Percentiles rank a stretch among this genome's conserved stretches.
phyloP scores from a whole-genome alignment of 441 rosid species.

The Populus trichocarpa region DNA sequence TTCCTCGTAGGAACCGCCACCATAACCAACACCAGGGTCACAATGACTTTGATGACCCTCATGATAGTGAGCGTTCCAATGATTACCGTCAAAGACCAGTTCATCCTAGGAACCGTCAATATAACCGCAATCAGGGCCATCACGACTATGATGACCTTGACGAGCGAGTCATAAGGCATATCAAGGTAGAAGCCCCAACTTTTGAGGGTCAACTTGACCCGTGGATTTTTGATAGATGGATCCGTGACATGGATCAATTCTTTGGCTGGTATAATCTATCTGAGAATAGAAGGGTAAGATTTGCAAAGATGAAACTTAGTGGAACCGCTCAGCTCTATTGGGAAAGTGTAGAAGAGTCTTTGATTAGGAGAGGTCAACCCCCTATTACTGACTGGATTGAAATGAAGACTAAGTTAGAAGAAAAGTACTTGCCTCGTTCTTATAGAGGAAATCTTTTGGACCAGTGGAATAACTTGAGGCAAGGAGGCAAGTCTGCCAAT shows the following conservation, averaged over 20 bases:
- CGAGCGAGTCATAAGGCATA: not conserved
- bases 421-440: no score
- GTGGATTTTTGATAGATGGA: not conserved
- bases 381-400: no score
- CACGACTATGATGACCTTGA: not conserved
- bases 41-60: not conserved
- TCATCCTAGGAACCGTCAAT: not conserved
- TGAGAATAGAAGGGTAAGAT: no score
- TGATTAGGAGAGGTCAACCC: no score
- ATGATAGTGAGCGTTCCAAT: not conserved
- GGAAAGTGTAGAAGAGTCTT: no score
- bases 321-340: no score
- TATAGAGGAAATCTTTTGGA: no score
- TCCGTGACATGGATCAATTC: not conserved
- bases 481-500: no score
- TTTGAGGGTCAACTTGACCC: not conserved
- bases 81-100: not conserved
- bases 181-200: not conserved
- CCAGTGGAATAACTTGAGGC: no score
- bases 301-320: no score
- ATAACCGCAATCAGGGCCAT: not conserved
- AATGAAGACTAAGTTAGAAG: no score
- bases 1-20: not conserved
- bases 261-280: not conserved
- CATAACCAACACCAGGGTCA: not conserved